phyloP scores from a whole-genome alignment of 768 basidiomycete genomes.

The Leccinum broughii region DNA sequence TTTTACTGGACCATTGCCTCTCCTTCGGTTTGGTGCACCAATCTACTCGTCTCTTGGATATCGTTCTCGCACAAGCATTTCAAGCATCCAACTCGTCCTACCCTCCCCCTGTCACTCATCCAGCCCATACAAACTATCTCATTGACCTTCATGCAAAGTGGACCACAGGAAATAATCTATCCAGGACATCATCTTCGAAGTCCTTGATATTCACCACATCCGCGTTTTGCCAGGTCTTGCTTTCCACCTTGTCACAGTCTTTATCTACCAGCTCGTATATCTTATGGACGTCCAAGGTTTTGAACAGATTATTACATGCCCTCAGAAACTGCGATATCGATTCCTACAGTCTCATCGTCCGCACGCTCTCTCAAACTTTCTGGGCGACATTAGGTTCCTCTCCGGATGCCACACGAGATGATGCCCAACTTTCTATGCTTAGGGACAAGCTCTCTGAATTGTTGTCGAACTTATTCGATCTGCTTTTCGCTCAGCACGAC shows the following conservation, averaged over 20 bases:
- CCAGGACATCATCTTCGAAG: constrained; percentile 1
- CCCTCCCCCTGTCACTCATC: constrained; percentile 40
- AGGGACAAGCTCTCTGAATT: constrained; percentile 23
- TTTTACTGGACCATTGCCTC: constrained; percentile 53
- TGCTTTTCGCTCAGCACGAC: constrained; percentile 14
- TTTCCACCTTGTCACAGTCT: constrained; percentile 18
- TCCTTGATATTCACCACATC: constrained; percentile 28
- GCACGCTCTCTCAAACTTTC: constrained; percentile 29
- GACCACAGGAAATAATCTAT: constrained; percentile 20
- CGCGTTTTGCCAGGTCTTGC: constrained; percentile 26
- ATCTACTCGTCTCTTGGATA: constrained; percentile 43
- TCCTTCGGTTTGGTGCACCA: constrained; percentile 44
- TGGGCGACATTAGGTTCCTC: constrained; percentile 5
- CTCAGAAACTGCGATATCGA: constrained; percentile 34
- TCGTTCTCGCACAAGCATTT: constrained; percentile 42
- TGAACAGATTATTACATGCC: constrained; percentile 37
- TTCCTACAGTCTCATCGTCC: constrained; percentile 34
- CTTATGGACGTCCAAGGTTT: constrained; percentile 46
- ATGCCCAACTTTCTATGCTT: constrained; percentile 6
- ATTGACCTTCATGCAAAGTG: constrained; percentile 45
- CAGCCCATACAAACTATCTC: constrained; percentile 49
- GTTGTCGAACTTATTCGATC: constrained; percentile 25
- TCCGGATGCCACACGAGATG: neutral
- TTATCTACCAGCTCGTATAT: constrained; percentile 34
- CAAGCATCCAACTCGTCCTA: constrained; percentile 23